These are phyloP conservation scores for Kwoniella sp. DNA, from an alignment of 768 basidiomycete species.

Conservation along the genomic window DNA sequence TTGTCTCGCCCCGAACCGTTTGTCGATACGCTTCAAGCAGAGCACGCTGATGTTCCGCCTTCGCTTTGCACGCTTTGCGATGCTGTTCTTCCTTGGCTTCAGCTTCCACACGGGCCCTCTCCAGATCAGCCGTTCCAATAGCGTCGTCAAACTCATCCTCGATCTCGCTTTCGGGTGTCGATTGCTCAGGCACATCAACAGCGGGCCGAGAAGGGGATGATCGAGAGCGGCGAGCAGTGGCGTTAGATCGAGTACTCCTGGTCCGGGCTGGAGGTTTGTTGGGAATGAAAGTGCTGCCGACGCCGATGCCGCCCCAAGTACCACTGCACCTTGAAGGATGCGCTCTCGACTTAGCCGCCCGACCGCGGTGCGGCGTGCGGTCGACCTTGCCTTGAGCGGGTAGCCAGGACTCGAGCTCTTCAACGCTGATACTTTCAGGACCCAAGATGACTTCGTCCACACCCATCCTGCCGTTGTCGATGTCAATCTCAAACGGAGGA, in stretches of 20 bases:
- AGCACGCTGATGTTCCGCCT: constrained; percentile 24
- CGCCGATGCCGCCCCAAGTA: constrained; percentile 37
- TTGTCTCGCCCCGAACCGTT: constrained; percentile 7
- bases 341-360: constrained; percentile 9
- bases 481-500: constrained; percentile 27
- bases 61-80: constrained; percentile 20
- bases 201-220: neutral
- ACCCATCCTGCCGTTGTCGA: constrained; percentile 13
- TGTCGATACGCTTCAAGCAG: constrained; percentile 31
- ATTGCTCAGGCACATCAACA: neutral
- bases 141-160: constrained; percentile 22
- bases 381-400: constrained; percentile 14
- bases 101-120: constrained; percentile 30
- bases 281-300: constrained; percentile 13
- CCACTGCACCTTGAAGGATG: constrained; percentile 15
- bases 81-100: constrained; percentile 32
- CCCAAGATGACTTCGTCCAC: constrained; percentile 33
- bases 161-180: constrained; percentile 7
- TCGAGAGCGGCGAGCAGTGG: constrained; percentile 7
- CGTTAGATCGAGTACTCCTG: constrained; percentile 4
- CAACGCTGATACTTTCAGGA: constrained; percentile 39
- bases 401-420: constrained; percentile 33
- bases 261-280: constrained; percentile 7
- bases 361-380: constrained; percentile 24
- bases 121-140: constrained; percentile 37